These are phyloP conservation scores for Hypseocharis bilobata DNA, from an alignment of 441 rosid species.

Conservation along the genomic window DNA sequence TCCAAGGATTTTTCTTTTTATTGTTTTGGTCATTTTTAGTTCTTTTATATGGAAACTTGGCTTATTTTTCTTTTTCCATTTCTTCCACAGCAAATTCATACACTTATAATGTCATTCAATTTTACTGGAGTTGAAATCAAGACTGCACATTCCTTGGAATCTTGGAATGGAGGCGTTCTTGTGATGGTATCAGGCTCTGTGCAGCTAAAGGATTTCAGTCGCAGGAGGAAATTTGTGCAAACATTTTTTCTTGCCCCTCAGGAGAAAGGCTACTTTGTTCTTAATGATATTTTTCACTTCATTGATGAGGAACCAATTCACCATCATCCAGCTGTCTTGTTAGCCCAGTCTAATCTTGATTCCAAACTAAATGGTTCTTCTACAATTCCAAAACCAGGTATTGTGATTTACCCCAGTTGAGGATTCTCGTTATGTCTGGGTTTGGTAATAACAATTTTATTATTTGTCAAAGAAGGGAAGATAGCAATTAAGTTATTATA, in stretches of 20 bases:
- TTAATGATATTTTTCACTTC: constrained; percentile 75
- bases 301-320: constrained; percentile 50
- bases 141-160: constrained; percentile 62
- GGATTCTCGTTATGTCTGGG: not conserved
- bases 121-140: constrained; percentile 57
- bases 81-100: constrained; percentile 62
- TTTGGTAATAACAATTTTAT: not conserved
- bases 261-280: constrained; percentile 75
- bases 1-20: not conserved
- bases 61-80: constrained; percentile 2
- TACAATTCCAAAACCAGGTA: constrained; percentile 44
- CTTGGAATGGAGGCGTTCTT: constrained; percentile 77
- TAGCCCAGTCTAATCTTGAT: constrained; percentile 35
- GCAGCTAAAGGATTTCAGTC: constrained; percentile 43
- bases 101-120: constrained; percentile 53
- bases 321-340: constrained; percentile 40
- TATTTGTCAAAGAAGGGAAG: constrained; percentile 4
- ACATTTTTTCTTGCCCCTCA: constrained; percentile 93
- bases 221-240: constrained; percentile 69
- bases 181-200: constrained; percentile 77
- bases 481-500: not conserved
- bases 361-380: constrained; percentile 30
- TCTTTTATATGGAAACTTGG: not conserved
- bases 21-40: not conserved
- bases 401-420: not conserved